Evolutionary conservation across 495 filamentous ascomycete species (phyloP), one percentile per base, ranked within the genome.

Genomic region (Viridothelium virens): DNA sequence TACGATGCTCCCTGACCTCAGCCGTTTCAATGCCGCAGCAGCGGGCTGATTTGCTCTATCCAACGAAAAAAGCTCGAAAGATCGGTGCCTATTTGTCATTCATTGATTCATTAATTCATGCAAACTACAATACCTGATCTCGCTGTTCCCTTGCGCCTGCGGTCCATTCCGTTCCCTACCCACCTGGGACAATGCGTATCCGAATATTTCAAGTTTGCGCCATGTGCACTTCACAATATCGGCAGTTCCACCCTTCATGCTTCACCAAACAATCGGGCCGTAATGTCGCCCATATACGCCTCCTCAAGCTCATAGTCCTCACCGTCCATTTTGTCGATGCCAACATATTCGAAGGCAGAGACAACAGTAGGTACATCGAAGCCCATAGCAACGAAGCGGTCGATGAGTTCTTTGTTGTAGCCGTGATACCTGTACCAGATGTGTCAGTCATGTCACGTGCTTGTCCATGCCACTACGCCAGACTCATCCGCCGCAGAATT

Each of bases 351-450:
- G 70, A 98, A 93, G 3, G 92, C 91, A 31, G 85, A 83, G 5
- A 97, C 94, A 2, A 98, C 91, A 39, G 83, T 81, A 62, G 90
- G 87, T n/a, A 96, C 84, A 67, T 92, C 88, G 69, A 98, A 98
- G 47, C 94, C 94, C 94, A 98, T 97, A 70, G 81, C 83, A 18
- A 89, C 85, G 72, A 97, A 97, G n/a, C 87, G 84, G 70, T 96
- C 89, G 68, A 97, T 86, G 47, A 96, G 81, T 7, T 87, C 84
- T 69, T 89, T 89, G 75, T 91, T 91, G 72, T 96, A 98, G 4
- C 94, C 95, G 62, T 90, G 86, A 72, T 96, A 96, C 68, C 91
- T 95, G 67, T 6, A 59, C 7, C n/a, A 33, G 36, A 5, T 9
- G 18, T 14, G 53, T 59, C 31, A 59, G 14, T 67, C 62, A 63